Percentiles rank a stretch among this genome's conserved stretches.
phyloP scores from a whole-genome alignment of 2,329 filamentous ascomycete species.

The Phyllosticta paracitricarpa region DNA sequence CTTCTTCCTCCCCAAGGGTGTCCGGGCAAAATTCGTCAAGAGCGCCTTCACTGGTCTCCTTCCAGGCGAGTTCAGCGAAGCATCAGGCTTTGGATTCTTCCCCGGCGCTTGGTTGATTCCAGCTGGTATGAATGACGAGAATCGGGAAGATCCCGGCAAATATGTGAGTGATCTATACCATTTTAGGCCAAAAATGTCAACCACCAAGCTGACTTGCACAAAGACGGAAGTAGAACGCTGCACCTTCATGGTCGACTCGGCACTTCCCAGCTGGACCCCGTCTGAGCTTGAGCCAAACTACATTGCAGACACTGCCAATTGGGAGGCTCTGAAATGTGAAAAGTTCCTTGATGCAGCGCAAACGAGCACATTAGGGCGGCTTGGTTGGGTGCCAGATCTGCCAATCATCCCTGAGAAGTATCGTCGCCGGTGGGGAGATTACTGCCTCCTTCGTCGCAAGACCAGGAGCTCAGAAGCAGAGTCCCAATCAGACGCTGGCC shows the following conservation, averaged over 20 bases:
- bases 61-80: conserved; percentile 81
- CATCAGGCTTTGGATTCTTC: conserved; percentile 60
- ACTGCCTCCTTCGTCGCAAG: conserved; percentile 65
- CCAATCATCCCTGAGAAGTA: conserved; percentile 58
- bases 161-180: conserved; percentile 47
- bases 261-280: conserved; percentile 51
- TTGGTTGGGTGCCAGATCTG: conserved; percentile 72
- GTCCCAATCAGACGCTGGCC: neutral
- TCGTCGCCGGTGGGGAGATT: conserved; percentile 72
- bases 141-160: conserved; percentile 77
- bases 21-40: conserved; percentile 80
- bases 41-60: conserved; percentile 84
- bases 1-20: conserved; percentile 75
- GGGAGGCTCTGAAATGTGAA: conserved; percentile 67
- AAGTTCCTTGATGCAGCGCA: conserved; percentile 70
- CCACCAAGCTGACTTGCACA: conserved; percentile 12
- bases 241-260: conserved; percentile 78
- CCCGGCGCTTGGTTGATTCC: conserved; percentile 78
- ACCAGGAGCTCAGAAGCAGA: neutral
- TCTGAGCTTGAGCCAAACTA: conserved; percentile 74
- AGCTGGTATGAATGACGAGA: conserved; percentile 81
- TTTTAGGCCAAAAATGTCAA: neutral
- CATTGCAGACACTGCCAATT: conserved; percentile 59
- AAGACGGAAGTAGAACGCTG: conserved; percentile 62
- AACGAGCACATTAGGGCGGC: conserved; percentile 64